Conservation (phyloP, 2,329 filamentous ascomycete genomes). For the Nemania abortiva region DNA sequence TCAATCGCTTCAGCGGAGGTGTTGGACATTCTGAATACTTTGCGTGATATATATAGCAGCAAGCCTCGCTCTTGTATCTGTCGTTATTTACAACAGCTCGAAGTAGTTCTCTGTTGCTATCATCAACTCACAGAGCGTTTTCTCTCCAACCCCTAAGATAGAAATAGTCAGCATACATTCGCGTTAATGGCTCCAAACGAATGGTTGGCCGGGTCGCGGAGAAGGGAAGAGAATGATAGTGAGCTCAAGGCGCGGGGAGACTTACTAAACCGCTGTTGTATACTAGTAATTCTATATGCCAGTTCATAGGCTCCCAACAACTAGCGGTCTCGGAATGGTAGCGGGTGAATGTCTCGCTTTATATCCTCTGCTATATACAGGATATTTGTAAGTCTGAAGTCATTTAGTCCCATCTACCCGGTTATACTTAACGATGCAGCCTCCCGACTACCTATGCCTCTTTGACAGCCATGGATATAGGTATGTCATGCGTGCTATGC, state of each 20-base stretch:
- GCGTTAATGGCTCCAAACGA: neutral
- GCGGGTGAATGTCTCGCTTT: too few species aligned
- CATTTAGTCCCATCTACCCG: neutral
- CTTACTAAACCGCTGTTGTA: too few species aligned
- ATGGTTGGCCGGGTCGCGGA: too few species aligned
- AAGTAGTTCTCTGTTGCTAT: neutral
- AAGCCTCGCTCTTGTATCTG: neutral
- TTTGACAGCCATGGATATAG: neutral
- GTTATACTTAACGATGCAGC: neutral
- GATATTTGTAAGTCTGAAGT: too few species aligned
- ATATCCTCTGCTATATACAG: too few species aligned
- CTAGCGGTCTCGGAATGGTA: too few species aligned
- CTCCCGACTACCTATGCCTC: neutral
- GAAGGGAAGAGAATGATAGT: too few species aligned
- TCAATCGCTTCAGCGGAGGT: conserved; percentile 47
- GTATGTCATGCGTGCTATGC: neutral
- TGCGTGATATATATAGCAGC: neutral
- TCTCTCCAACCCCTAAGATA: neutral
- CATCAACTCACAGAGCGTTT: neutral
- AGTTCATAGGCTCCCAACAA: too few species aligned
- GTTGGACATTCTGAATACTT: conserved; percentile 43
- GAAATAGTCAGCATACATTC: neutral
- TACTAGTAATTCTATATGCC: too few species aligned
- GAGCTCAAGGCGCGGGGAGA: too few species aligned
- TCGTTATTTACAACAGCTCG: conserved; percentile 1